These are phyloP conservation scores for Brettanomyces sp. DNA, from an alignment of 805 yeast species.

Conservation along the genomic window DNA sequence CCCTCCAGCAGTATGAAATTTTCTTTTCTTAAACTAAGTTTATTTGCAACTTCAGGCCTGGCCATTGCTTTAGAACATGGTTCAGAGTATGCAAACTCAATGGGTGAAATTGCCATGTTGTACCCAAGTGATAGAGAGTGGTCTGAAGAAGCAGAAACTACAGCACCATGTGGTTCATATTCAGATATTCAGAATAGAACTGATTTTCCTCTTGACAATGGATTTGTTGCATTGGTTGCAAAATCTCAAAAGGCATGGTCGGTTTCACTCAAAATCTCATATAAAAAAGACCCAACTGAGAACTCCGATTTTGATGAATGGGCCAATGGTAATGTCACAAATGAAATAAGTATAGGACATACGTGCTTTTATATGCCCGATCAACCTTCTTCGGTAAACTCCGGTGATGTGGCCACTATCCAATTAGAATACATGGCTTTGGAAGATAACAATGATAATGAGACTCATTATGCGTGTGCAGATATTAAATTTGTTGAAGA, in stretches of 20 bases:
- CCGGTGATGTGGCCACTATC: slow-evolving; percentile 35
- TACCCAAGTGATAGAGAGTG: slow-evolving; percentile 37
- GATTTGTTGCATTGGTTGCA: slow-evolving; percentile 37
- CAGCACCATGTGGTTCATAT: slow-evolving; percentile 37
- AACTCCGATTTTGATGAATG: slow-evolving; percentile 32
- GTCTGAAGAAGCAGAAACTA: slow-evolving; percentile 35
- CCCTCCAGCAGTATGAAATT: no score
- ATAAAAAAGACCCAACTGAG: slow-evolving; percentile 28
- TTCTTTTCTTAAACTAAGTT: no score
- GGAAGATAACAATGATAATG: slow-evolving; percentile 26
- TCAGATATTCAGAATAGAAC: slow-evolving; percentile 29
- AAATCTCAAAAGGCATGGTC: slow-evolving; percentile 31
- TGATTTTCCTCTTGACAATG: slow-evolving; percentile 37
- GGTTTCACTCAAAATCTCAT: slow-evolving; percentile 31
- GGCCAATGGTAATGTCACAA: slow-evolving; percentile 30
- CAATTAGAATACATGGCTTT: slow-evolving; percentile 37
- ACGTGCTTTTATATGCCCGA: slow-evolving; percentile 38
- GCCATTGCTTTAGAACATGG: slow-evolving; percentile 29
- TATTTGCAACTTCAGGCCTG: slow-evolving; percentile 2
- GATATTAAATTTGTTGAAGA: slow-evolving; percentile 35
- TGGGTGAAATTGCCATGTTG: slow-evolving; percentile 32
- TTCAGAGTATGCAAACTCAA: slow-evolving; percentile 25
- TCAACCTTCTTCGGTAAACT: slow-evolving; percentile 25
- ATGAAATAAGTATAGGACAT: slow-evolving; percentile 34
- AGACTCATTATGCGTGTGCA: slow-evolving; percentile 37